Percentiles rank a stretch among this genome's conserved stretches.
These are phyloP conservation scores for Fusarium sp. DNA, from an alignment of 2,329 filamentous ascomycete genomes.

Conservation along the genomic window DNA sequence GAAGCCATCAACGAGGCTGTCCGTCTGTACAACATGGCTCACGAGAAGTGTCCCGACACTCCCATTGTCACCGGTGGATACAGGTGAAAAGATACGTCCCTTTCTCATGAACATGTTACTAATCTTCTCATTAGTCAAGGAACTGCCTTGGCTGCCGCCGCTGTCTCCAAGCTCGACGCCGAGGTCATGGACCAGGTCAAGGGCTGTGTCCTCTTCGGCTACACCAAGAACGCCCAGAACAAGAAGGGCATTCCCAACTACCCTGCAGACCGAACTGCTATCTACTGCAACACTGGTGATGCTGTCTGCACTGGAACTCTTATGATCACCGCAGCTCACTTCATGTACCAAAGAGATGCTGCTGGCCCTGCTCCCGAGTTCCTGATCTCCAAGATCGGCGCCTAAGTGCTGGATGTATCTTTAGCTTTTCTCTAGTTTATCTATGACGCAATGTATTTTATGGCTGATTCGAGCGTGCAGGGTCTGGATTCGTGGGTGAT, in stretches of 20 bases:
- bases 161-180: not conserved
- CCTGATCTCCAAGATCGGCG: not conserved
- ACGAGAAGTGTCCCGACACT: conserved; percentile 7
- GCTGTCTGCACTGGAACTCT: not conserved
- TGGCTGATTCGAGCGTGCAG: not conserved
- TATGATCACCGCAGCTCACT: not conserved
- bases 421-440: not conserved
- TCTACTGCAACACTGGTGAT: conserved; percentile 1
- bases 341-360: not conserved
- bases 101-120: rapidly evolving
- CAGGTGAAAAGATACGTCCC: not conserved
- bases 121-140: not conserved
- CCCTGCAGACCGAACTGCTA: not conserved
- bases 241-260: not conserved
- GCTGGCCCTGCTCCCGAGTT: not conserved
- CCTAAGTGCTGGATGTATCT: not conserved
- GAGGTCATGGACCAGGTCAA: conserved; percentile 7
- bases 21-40: not conserved
- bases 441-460: not conserved
- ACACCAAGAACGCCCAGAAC: conserved; percentile 14
- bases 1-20: conserved; percentile 1
- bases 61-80: conserved; percentile 6
- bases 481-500: not conserved
- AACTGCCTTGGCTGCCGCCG: not conserved
- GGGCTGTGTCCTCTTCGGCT: not conserved